These are phyloP conservation scores for Solanum appendiculatum DNA, from an alignment of 257 asterid genomes.

Conservation along the genomic window DNA sequence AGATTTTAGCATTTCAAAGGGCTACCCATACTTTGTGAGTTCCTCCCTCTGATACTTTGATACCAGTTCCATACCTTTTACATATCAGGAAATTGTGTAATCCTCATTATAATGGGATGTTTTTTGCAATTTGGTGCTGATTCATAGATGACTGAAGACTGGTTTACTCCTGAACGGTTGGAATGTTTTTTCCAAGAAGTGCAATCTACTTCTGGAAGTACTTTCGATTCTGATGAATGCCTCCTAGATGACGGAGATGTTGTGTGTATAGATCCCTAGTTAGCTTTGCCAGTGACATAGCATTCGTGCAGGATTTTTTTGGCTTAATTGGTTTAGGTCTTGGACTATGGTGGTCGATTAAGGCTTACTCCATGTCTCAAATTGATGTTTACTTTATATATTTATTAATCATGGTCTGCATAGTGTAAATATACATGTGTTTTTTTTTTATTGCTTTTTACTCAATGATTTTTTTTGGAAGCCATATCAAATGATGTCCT, in stretches of 20 bases:
- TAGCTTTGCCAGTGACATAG: not conserved
- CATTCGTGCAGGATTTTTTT: not conserved
- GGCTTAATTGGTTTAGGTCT: not conserved
- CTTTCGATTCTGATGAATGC: not conserved
- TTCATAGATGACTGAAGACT: constrained; percentile 46
- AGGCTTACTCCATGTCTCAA: not conserved
- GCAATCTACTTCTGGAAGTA: not conserved
- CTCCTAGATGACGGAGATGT: not conserved
- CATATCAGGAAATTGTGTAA: not conserved
- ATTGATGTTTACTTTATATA: not conserved
- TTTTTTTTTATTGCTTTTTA: not conserved
- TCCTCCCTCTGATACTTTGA: not conserved
- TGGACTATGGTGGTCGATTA: not conserved
- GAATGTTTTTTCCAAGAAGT: constrained; percentile 33
- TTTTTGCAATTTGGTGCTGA: not conserved
- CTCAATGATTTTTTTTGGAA: not conserved
- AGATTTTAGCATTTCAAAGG: constrained; percentile 31
- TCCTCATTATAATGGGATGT: not conserved
- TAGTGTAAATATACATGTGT: not conserved
- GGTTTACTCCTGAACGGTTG: constrained; percentile 41
- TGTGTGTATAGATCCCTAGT: not conserved
- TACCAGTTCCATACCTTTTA: not conserved
- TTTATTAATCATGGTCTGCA: not conserved
- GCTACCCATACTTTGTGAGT: constrained; percentile 72
- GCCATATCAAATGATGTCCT: not conserved